phyloP scores from a whole-genome alignment of 1,139 yeast species.

The Geotrichum siamense region DNA sequence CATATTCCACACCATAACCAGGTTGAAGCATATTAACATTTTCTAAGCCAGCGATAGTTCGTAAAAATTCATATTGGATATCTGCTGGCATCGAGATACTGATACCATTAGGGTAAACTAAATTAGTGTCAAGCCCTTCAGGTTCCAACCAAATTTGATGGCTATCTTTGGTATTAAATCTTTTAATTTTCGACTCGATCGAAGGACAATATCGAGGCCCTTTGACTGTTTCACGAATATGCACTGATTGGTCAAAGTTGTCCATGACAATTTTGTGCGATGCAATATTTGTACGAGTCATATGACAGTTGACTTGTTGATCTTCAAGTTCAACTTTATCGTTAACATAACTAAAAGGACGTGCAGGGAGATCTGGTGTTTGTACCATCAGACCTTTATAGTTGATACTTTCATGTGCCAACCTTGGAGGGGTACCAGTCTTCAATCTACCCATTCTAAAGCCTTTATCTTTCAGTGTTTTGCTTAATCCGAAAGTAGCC shows the following conservation, averaged over 20 bases:
- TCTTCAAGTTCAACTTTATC: slow-evolving; percentile 49
- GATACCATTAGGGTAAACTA: slow-evolving; percentile 93
- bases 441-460: slow-evolving; percentile 83
- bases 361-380: slow-evolving; percentile 70
- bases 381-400: slow-evolving; percentile 55
- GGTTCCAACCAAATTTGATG: slow-evolving; percentile 96
- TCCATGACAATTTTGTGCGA: slow-evolving; percentile 62
- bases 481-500: slow-evolving; percentile 83
- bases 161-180: slow-evolving; percentile 65
- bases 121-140: slow-evolving; percentile 79
- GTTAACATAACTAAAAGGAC: slow-evolving; percentile 87
- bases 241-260: slow-evolving; percentile 77
- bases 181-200: slow-evolving; percentile 77
- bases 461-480: slow-evolving; percentile 68
- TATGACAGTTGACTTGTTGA: slow-evolving; percentile 59
- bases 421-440: slow-evolving; percentile 95
- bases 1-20: slow-evolving; percentile 98
- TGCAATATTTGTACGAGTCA: slow-evolving; percentile 69
- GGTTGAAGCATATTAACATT: slow-evolving; percentile 84
- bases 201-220: slow-evolving; percentile 99
- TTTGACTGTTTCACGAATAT: slow-evolving; percentile 86
- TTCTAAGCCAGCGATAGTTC: slow-evolving; percentile 81
- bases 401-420: slow-evolving; percentile 64
- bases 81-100: slow-evolving; percentile 96
- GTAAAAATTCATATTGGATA: slow-evolving; percentile 67